Evolutionary conservation across 2,329 filamentous ascomycete genomes (phyloP), one percentile per base, ranked within the genome.

Genomic region (Neobulgaria alba): DNA sequence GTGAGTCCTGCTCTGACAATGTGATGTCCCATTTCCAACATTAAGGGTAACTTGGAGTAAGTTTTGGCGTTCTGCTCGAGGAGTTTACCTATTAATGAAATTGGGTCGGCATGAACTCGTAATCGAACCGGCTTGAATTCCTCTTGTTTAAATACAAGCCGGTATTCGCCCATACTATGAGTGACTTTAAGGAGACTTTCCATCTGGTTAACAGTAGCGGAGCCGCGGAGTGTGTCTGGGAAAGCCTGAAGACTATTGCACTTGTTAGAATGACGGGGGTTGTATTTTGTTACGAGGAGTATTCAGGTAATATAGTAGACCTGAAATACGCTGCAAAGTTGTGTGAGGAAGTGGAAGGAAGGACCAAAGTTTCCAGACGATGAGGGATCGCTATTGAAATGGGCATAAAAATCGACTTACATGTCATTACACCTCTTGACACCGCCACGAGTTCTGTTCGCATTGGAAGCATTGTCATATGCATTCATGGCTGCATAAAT

Each of bases 391-490:
- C 7, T 12, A 26, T 26, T 26, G 23, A 26, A 26, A 12, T 12
- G 23, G 23, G 23, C 7, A 29, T 20, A 12, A 36, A 29, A 26
- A 12, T 7, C 23, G 12, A 58, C 76, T 62, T 64, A 83, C 81
- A 85, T 82, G 36, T 87, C 81, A 50, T 82, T 72, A 33, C 83
- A 86, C 59, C 79, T 85, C 61, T 85, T 86, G 54, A 92, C 70
- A 0, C 82, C 82, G 12, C 85, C 85, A 49, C 85, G 72, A 2
- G 75, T 84, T 41, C 77, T 76, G 52, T 90, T 88, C 1, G 83
- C 82, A 54, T 92, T 92, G 16, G 82, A 85, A 3, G 85, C 85
- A 56, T 85, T 85, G 55, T 92, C 85, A 56, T 88, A 92, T 3
- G 81, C 74, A 39, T 74, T 69, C 65, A 88, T 72, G 1, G 81